phyloP scores from a whole-genome alignment of 2,329 filamentous ascomycete genomes.

The Chaetomiaceae sp. region DNA sequence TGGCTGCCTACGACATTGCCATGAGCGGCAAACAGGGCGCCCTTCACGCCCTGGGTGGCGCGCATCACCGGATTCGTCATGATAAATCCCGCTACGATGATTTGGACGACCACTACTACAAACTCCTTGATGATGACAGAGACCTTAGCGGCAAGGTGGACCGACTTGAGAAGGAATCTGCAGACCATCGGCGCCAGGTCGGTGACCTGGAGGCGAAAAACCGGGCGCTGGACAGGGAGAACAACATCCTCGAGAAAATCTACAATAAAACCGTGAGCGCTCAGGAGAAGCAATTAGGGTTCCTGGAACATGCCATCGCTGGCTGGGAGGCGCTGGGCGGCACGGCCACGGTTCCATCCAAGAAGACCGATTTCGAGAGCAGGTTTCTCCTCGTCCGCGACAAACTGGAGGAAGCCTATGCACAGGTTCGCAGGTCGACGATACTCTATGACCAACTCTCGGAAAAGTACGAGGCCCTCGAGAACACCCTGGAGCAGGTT shows the following conservation, averaged over 20 bases:
- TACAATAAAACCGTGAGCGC: not conserved
- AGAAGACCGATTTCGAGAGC: not conserved
- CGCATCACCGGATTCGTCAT: not conserved
- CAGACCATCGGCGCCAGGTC: not conserved
- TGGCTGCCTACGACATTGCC: constrained; percentile 3
- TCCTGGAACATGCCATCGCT: not conserved
- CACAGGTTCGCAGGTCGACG: not conserved
- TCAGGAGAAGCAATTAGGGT: not conserved
- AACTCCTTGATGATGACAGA: not conserved
- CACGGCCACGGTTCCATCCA: not conserved
- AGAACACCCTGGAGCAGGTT: not conserved
- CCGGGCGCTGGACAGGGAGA: not conserved
- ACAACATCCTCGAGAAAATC: not conserved
- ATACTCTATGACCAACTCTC: not conserved
- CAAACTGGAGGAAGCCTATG: not conserved
- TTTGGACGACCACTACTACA: not conserved
- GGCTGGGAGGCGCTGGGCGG: not conserved
- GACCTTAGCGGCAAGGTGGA: not conserved
- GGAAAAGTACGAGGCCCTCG: not conserved
- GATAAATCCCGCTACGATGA: not conserved
- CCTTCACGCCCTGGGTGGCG: not conserved
- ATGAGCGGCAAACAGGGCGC: constrained; percentile 2
- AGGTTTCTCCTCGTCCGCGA: not conserved
- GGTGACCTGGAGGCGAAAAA: not conserved
- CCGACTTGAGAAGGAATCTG: not conserved